Evolutionary conservation across 768 basidiomycete genomes (phyloP), one percentile per base, ranked within the genome.

Genomic region (Tulasnella sp.): DNA sequence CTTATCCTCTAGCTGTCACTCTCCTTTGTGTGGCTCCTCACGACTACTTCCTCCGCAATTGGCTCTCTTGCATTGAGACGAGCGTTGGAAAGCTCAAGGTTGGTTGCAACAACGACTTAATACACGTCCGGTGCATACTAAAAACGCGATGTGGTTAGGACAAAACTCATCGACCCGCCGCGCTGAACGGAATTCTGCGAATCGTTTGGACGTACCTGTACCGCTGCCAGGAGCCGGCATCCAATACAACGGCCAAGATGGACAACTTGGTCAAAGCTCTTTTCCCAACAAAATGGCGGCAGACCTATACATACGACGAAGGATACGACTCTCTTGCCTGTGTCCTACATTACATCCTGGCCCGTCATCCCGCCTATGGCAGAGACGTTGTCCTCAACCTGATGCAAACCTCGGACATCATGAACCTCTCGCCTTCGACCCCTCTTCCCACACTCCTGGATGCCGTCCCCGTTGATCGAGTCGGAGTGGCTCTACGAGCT

Each of bases 171-270:
- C 89, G 94, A 15, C 84, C 88, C 0, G 86, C 89, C 1, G 87
- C 93, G 29, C 85, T 96, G 84, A 96, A 96, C 79, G 93, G 93
- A 15, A 88, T 93, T 75, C 81, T 94, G 78, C 90, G 96, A 11
- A 83, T 97, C 54, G 84, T 96, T 40, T 98, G 96, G 96, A 93
- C 95, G 1, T 98, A 97, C 82, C 85, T 97, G n/a, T 96, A 94
- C 81, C 91, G 96, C 19, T 96, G 94, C 81, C 90, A 91, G 78
- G 96, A 98, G 82, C 87, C 92, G 6, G 84, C 89, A 1, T 92
- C 95, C 0, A 91, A 92, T 2, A 90, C 89, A n/a, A 89, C 90
- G n/a, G 84, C 89, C 37, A 94, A 91, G 80, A 83, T 98, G 52
- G 95, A 97, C 78, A 84, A 83, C 0, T 80, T 96, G 49, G 81